These are phyloP conservation scores for Populus simonii DNA, from an alignment of 345 rosid species.

Conservation along the genomic window DNA sequence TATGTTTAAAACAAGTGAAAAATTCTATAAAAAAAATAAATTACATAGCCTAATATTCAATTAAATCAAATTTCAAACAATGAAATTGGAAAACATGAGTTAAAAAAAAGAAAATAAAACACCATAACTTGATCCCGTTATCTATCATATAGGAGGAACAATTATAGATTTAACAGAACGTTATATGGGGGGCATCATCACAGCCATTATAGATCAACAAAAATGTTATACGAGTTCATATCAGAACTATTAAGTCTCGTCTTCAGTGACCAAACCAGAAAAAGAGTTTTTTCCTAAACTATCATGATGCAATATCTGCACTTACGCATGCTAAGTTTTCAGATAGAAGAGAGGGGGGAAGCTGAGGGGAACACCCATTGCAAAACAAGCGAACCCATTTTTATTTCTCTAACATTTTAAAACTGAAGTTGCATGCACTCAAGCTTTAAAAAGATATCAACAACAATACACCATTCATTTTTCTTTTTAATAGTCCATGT, in stretches of 20 bases:
- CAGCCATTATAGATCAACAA: background rate
- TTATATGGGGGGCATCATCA: background rate
- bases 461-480: background rate
- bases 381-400: background rate
- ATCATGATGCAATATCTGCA: background rate
- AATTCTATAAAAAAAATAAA: too few species aligned
- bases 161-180: too few species aligned
- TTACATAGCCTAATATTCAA: too few species aligned
- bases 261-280: background rate
- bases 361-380: background rate
- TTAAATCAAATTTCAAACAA: too few species aligned
- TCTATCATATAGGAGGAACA: too few species aligned
- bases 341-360: background rate
- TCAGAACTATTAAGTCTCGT: background rate
- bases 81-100: too few species aligned
- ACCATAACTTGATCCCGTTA: too few species aligned
- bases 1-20: too few species aligned
- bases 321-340: background rate
- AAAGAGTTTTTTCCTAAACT: background rate
- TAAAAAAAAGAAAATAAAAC: too few species aligned
- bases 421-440: background rate
- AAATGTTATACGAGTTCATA: background rate
- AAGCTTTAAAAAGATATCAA: background rate
- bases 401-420: background rate
- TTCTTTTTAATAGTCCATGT: background rate